Conservation (phyloP, 2,329 filamentous ascomycete species). For the Phyllosticta capitalensis region DNA sequence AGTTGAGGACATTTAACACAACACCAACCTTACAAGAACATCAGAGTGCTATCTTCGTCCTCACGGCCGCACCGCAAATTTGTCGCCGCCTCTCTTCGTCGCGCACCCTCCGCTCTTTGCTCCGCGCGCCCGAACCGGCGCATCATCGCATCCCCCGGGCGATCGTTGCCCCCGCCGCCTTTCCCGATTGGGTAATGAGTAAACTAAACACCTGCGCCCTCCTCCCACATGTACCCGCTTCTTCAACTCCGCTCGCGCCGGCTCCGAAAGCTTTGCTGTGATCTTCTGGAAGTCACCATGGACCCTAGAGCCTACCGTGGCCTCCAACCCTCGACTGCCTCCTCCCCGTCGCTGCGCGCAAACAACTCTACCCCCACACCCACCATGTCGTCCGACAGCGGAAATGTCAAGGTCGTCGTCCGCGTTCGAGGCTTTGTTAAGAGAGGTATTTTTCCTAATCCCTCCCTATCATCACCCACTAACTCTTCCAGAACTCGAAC, state of each 20-base stretch:
- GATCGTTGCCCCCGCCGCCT: conserved; percentile 4
- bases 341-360: conserved; percentile 36
- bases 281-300: conserved; percentile 19
- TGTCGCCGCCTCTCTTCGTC: not conserved
- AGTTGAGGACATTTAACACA: not conserved
- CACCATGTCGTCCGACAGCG: conserved; percentile 31
- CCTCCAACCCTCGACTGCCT: conserved; percentile 27
- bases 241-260: conserved; percentile 6
- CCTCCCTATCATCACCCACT: conserved; percentile 12
- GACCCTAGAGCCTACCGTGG: conserved; percentile 22
- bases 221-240: conserved; percentile 4
- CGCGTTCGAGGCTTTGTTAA: conserved; percentile 38
- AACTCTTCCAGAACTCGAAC: conserved; percentile 59
- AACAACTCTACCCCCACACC: conserved; percentile 25
- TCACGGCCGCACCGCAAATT: not conserved
- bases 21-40: not conserved
- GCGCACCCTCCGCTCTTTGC: not conserved
- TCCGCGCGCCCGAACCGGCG: not conserved
- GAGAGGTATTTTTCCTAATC: conserved; percentile 28
- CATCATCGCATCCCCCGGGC: conserved; percentile 4
- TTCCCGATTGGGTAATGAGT: conserved; percentile 4
- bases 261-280: conserved; percentile 14
- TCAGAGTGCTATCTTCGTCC: no score
- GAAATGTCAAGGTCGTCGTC: conserved; percentile 44
- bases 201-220: conserved; percentile 7